A percentile compares a stretch with the other conserved stretches of the same genome.
Conservation (phyloP, 1,284 basidiomycete genomes). For the Blastosporella zonata region DNA sequence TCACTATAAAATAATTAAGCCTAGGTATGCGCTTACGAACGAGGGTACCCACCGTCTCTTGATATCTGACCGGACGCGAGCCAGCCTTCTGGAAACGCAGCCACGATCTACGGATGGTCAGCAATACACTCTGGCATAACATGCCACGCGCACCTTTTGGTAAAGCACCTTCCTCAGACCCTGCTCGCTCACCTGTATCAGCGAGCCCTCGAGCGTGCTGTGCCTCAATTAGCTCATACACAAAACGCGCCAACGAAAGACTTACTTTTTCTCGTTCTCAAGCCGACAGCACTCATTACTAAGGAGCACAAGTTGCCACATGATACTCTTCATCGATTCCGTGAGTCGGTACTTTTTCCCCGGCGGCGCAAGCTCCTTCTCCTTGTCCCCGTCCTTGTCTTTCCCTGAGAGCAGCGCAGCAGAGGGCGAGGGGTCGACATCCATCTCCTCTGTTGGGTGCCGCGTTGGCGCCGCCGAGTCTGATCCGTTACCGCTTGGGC, state of each 20-base stretch:
- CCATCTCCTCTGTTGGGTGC: constrained; percentile 43
- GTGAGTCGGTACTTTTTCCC: constrained; percentile 70
- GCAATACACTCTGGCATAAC: background rate
- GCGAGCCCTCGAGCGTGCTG: constrained; percentile 64
- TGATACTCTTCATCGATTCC: constrained; percentile 69
- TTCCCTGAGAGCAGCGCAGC: constrained; percentile 19
- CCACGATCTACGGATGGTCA: constrained; percentile 49
- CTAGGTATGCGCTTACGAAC: background rate
- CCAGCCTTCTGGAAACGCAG: constrained; percentile 74
- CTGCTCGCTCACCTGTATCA: constrained; percentile 74
- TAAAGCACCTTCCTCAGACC: constrained; percentile 73
- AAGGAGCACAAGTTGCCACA: constrained; percentile 76
- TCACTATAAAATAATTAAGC: constrained; percentile 4
- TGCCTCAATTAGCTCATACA: background rate
- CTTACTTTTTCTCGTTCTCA: constrained; percentile 84
- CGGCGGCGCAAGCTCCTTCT: constrained; percentile 53
- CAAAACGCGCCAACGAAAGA: background rate
- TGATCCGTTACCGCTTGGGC: constrained; percentile 20
- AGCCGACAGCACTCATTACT: constrained; percentile 78
- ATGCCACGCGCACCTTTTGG: constrained; percentile 51
- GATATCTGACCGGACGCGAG: constrained; percentile 62
- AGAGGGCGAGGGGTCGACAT: constrained; percentile 25
- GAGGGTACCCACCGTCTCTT: constrained; percentile 41
- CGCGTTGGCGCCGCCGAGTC: constrained; percentile 38
- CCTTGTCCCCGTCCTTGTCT: constrained; percentile 28